Percentiles rank a stretch among this genome's conserved stretches.
These are phyloP conservation scores for Venturia nashicola DNA, from an alignment of 2,329 filamentous ascomycete species.

Conservation along the genomic window DNA sequence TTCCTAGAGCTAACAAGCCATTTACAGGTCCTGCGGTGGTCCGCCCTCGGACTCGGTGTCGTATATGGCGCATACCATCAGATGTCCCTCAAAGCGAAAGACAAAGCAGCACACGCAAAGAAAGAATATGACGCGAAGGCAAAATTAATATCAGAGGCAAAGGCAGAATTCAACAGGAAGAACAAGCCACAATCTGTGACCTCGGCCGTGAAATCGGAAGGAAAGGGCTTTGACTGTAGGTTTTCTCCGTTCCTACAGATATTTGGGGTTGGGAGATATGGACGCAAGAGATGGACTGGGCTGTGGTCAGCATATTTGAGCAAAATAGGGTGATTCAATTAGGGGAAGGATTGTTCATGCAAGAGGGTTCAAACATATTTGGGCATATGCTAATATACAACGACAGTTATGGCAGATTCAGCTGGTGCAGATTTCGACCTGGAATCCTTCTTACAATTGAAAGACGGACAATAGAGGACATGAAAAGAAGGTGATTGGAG, in stretches of 20 bases:
- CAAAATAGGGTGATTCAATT: neutral
- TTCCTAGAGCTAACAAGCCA: slow-evolving; percentile 15
- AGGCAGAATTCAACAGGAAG: slow-evolving; percentile 79
- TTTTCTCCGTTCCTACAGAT: neutral
- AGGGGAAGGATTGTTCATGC: neutral
- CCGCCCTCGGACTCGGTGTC: slow-evolving; percentile 79
- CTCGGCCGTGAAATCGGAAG: neutral
- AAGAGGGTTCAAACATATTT: neutral
- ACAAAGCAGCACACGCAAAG: slow-evolving; percentile 59
- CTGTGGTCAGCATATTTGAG: neutral
- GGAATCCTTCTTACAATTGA: slow-evolving; percentile 9
- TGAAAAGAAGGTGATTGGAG: neutral
- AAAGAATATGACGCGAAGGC: slow-evolving; percentile 85
- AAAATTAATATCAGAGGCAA: slow-evolving; percentile 83
- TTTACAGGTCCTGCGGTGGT: slow-evolving; percentile 85
- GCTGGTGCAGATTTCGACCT: slow-evolving; percentile 9
- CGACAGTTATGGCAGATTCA: slow-evolving; percentile 6
- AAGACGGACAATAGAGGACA: slow-evolving; percentile 7
- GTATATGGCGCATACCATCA: slow-evolving; percentile 97
- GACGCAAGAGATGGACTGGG: neutral
- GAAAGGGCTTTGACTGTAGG: slow-evolving; percentile 9
- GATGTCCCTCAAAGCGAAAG: slow-evolving; percentile 58
- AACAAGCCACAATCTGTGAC: slow-evolving; percentile 23
- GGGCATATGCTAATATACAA: neutral
- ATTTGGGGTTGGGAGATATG: neutral